phyloP scores from a whole-genome alignment of 2,329 filamentous ascomycete species.

The Claviceps citrina region DNA sequence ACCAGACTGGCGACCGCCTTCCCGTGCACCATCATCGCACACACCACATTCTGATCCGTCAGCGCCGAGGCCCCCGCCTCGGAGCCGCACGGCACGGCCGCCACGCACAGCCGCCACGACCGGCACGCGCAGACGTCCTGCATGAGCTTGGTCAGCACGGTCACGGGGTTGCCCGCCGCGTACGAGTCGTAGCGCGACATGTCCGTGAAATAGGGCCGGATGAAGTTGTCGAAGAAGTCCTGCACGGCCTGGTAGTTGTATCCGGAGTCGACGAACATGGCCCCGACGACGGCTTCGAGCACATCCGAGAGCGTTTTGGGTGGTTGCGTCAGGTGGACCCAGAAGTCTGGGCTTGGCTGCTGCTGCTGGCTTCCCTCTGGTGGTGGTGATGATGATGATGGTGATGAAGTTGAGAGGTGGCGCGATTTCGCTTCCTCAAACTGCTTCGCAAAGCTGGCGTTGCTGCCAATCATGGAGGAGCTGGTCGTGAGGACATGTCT shows the following conservation, averaged over 20 bases:
- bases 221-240: constrained; percentile 58
- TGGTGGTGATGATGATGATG: no score
- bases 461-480: constrained; percentile 23
- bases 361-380: constrained; percentile 12
- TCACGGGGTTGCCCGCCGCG: constrained; percentile 74
- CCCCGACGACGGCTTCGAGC: constrained; percentile 76
- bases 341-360: constrained; percentile 42
- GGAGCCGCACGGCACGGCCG: constrained; percentile 24
- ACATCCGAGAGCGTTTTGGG: constrained; percentile 73
- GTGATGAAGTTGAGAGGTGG: no score
- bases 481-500: constrained; percentile 49
- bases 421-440: constrained; percentile 34
- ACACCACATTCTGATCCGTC: constrained; percentile 41
- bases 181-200: constrained; percentile 80
- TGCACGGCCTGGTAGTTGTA: constrained; percentile 65
- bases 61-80: constrained; percentile 27
- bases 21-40: constrained; percentile 63
- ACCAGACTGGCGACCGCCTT: constrained; percentile 46
- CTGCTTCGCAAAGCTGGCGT: constrained; percentile 40
- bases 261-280: constrained; percentile 75
- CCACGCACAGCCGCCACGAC: constrained; percentile 38
- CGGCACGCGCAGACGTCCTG: constrained; percentile 49
- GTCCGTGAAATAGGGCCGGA: constrained; percentile 67
- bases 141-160: constrained; percentile 50
- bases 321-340: constrained; percentile 46